Percentiles rank a stretch among this genome's conserved stretches.
phyloP scores from a whole-genome alignment of 768 basidiomycete species.

The Phanerochaete carnosa region DNA sequence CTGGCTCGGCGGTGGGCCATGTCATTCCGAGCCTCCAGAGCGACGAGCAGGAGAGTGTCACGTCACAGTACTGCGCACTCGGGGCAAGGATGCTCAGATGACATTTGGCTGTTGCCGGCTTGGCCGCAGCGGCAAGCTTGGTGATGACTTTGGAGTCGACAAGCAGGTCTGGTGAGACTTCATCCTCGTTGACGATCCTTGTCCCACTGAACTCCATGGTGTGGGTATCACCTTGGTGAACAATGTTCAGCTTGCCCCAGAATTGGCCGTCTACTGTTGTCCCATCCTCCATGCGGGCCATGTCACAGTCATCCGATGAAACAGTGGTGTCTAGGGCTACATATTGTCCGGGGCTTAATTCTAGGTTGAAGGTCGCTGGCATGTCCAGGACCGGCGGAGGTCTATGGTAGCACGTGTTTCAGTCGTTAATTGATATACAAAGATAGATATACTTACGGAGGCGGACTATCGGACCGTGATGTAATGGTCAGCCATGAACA shows the following conservation, averaged over 20 bases:
- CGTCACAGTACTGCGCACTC: conserved; percentile 74
- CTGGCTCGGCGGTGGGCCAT: conserved; percentile 74
- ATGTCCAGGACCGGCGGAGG: conserved; percentile 80
- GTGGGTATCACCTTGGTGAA: conserved; percentile 75
- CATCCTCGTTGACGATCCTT: conserved; percentile 58
- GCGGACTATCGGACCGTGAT: conserved; percentile 38
- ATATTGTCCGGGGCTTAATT: conserved; percentile 73
- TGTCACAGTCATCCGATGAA: conserved; percentile 77
- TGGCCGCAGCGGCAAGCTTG: conserved; percentile 72
- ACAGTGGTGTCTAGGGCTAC: conserved; percentile 80
- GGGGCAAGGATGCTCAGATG: conserved; percentile 74
- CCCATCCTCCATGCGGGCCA: conserved; percentile 90
- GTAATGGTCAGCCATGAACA: not conserved
- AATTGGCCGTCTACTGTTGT: conserved; percentile 82
- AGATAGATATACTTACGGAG: conserved; percentile 42
- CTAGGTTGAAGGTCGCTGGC: conserved; percentile 82
- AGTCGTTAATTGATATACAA: conserved; percentile 2
- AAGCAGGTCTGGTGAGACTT: conserved; percentile 63
- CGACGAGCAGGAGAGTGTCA: conserved; percentile 65
- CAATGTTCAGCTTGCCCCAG: conserved; percentile 84
- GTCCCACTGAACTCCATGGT: conserved; percentile 83
- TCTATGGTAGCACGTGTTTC: conserved; percentile 23
- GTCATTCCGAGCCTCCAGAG: conserved; percentile 74
- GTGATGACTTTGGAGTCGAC: conserved; percentile 76
- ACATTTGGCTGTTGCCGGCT: conserved; percentile 74